Evolutionary conservation across 768 basidiomycete genomes (phyloP), one percentile per base, ranked within the genome.

Genomic region (Leccinum longicurvipes): DNA sequence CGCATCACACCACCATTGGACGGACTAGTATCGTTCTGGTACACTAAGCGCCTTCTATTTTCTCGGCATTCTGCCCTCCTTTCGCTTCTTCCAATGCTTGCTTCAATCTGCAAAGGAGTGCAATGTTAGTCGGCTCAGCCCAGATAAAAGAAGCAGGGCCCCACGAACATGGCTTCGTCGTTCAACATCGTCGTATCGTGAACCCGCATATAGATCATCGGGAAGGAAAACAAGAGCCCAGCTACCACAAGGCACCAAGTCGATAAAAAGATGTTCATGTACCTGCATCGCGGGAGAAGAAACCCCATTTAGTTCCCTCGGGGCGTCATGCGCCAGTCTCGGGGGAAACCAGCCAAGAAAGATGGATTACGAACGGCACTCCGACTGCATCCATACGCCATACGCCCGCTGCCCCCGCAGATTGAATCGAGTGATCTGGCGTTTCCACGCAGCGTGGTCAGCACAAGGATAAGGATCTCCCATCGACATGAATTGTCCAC

Each of bases 351-450:
- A 41, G 4, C 10, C n/a, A 8, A n/a, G 5, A 1, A n/a, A 39
- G 10, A 10, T 36, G 36, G 9, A 10, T n/a, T 19, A 44, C 42
- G 21, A 65, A 89, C 85, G 89, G 86, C 19, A 77, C 62, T 42
- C 71, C 69, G 17, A 82, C 75, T 5, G 77, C 87, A 71, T 91
- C 89, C 10, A 82, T 83, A 45, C 83, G 78, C 87, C 88, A 91
- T 12, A 81, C 72, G 34, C 82, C 87, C 1, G 86, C 89, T 23
- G 82, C 88, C 56, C 85, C 89, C 6, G 87, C 87, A 12, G 86
- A 88, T 65, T 91, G 89, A 36, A 90, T 73, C 2, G 84, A 85
- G 66, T 91, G 88, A 61, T 89, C 87, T 81, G 54, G 14, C 6
- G 2, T 34, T 31, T 27, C 19, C 11, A 9, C 32, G 28, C 10